These are phyloP conservation scores for Rhododendron henanense DNA, from an alignment of 148 eudicot species.

Conservation along the genomic window DNA sequence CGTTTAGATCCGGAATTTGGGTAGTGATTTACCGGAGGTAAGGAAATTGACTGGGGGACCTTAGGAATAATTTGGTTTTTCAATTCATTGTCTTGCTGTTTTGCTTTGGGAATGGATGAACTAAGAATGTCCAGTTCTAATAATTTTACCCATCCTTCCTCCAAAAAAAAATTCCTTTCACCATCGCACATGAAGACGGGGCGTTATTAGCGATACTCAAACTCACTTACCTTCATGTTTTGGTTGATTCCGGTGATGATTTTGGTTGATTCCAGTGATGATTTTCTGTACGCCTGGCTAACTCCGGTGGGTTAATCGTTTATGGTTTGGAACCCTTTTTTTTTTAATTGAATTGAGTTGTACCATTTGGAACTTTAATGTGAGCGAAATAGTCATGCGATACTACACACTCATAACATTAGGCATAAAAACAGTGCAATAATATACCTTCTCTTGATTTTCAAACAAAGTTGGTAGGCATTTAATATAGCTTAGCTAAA, in stretches of 20 bases:
- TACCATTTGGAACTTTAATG: not conserved
- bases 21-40: too few relatives aligned
- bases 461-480: not conserved
- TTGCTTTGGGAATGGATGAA: not conserved
- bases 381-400: not conserved
- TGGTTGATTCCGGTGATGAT: too few relatives aligned
- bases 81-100: not conserved
- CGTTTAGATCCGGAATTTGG: not conserved
- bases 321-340: not conserved
- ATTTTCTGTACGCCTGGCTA: not conserved
- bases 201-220: too few relatives aligned
- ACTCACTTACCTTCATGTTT: not conserved
- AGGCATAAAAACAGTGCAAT: not conserved
- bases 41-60: too few relatives aligned
- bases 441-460: not conserved
- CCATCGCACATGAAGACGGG: too few relatives aligned
- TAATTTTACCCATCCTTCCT: too few relatives aligned
- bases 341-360: too few relatives aligned
- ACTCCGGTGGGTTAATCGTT: not conserved
- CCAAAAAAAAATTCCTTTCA: too few relatives aligned
- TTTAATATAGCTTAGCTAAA: not conserved
- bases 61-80: too few relatives aligned
- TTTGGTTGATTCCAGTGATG: not conserved
- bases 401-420: not conserved
- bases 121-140: not conserved